Evolutionary conservation across 163 green algal genomes (phyloP).

Genomic region (Scenedesmus sp.): DNA sequence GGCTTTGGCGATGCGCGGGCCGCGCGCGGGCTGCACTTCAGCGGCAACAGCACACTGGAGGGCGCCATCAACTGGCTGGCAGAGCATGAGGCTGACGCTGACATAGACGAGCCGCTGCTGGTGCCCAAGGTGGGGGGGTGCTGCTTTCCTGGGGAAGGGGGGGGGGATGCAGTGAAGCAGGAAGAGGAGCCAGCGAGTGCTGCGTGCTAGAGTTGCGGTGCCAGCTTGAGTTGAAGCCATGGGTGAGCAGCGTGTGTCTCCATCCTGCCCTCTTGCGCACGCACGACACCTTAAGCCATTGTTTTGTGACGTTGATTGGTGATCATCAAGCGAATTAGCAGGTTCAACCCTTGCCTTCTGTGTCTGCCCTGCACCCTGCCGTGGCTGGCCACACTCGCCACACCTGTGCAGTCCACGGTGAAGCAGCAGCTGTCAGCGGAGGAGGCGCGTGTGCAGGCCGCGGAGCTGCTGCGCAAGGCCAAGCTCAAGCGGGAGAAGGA

Average conservation of each 20-base stretch:
- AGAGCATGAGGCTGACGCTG: conserved; percentile 76
- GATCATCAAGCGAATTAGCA: no score
- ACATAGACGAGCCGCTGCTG: conserved; percentile 82
- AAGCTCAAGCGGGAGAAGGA: conserved; percentile 86
- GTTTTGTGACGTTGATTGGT: no score
- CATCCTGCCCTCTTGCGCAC: no score
- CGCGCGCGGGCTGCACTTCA: conserved; percentile 69
- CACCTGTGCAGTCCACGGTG: conserved; percentile 32
- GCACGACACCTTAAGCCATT: no score
- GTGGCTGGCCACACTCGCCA: background rate
- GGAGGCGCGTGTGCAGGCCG: conserved; percentile 79
- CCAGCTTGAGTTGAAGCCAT: no score
- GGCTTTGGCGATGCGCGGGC: conserved; percentile 74
- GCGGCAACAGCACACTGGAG: conserved; percentile 71
- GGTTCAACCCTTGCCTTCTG: background rate
- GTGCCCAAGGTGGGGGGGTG: conserved; percentile 67
- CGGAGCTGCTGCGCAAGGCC: conserved; percentile 79
- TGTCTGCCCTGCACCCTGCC: background rate
- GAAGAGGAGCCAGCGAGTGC: no score
- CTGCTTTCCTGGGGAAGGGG: background rate
- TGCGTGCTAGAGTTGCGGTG: no score
- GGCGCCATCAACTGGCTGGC: conserved; percentile 81
- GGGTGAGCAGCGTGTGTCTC: no score
- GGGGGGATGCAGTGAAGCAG: conserved; percentile 55
- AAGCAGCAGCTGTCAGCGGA: conserved; percentile 87